phyloP scores from a whole-genome alignment of 1,139 yeast genomes.

The Komagataea norvegica region DNA sequence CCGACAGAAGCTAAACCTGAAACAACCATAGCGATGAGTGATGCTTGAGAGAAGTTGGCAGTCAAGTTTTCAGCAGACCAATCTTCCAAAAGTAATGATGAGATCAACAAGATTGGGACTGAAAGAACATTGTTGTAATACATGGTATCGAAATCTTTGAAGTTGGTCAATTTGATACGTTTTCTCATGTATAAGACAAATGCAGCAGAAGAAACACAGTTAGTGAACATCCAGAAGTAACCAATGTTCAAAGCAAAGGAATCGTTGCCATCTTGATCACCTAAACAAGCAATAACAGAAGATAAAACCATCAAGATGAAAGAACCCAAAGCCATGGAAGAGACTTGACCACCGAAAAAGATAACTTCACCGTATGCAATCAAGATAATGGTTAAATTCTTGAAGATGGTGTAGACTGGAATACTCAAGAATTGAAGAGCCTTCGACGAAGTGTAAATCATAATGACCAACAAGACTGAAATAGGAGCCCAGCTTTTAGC shows the following conservation, averaged over 20 bases:
- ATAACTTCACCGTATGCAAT: conserved; percentile 97
- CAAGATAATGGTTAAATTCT: conserved; percentile 91
- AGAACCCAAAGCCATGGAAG: conserved; percentile 85
- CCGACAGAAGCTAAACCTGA: conserved; percentile 95
- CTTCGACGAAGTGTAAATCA: conserved; percentile 96
- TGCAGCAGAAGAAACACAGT: conserved; percentile 91
- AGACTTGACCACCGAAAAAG: conserved; percentile 94
- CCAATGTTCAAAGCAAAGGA: conserved; percentile 62
- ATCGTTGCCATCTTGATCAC: conserved; percentile 55
- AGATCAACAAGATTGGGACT: conserved; percentile 75
- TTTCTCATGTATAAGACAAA: conserved; percentile 94
- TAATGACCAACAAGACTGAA: conserved; percentile 78
- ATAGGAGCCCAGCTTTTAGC: conserved; percentile 96
- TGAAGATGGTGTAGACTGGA: conserved; percentile 96
- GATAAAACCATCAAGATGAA: conserved; percentile 89
- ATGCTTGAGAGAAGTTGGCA: conserved; percentile 65
- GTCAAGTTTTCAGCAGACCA: conserved; percentile 81
- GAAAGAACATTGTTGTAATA: conserved; percentile 92
- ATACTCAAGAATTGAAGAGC: conserved; percentile 87
- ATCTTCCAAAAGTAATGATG: conserved; percentile 80
- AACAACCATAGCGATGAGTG: conserved; percentile 82
- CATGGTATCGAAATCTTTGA: conserved; percentile 98
- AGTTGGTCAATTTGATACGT: conserved; percentile 93
- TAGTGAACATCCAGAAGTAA: conserved; percentile 93
- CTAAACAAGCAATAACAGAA: conserved; percentile 89